Percentiles rank a stretch among this genome's conserved stretches.
These are phyloP conservation scores for Xylaria polymorpha DNA, from an alignment of 2,329 filamentous ascomycete species.

Conservation along the genomic window DNA sequence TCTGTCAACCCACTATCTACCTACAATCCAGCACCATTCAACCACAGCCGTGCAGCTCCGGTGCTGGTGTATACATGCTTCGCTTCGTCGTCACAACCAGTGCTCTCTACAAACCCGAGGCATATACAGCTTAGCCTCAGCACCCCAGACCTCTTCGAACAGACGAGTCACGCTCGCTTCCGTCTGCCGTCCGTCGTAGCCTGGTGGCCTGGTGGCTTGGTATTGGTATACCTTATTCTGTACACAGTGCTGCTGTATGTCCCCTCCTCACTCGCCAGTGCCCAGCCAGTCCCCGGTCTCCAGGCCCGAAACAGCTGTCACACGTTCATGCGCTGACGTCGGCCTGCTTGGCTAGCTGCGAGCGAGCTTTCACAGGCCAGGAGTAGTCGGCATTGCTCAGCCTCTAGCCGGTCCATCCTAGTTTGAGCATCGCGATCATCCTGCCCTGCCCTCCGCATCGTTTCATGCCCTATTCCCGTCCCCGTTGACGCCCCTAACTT, in stretches of 20 bases:
- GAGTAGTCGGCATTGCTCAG: constrained; percentile 50
- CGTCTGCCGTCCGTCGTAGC: constrained; percentile 23
- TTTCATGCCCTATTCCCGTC: constrained; percentile 25
- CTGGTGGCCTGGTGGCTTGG: constrained; percentile 4
- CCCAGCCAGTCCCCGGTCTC: constrained; percentile 24
- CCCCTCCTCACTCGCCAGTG: constrained; percentile 20
- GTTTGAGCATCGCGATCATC: constrained; percentile 40
- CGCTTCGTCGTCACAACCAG: neutral
- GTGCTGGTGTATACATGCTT: neutral
- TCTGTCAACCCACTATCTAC: neutral
- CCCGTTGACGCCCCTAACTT: constrained; percentile 15
- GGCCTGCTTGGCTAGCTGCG: constrained; percentile 55
- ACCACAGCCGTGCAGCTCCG: neutral
- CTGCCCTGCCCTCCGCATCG: constrained; percentile 33
- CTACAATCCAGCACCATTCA: neutral
- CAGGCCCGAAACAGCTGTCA: constrained; percentile 40
- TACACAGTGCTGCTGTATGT: neutral
- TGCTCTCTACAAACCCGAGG: constrained; percentile 12
- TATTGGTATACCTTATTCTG: neutral
- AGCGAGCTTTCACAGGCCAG: constrained; percentile 50
- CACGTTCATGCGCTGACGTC: constrained; percentile 62
- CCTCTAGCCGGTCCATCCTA: constrained; percentile 44
- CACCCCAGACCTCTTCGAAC: constrained; percentile 21
- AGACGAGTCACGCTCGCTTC: constrained; percentile 34
- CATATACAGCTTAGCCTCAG: constrained; percentile 6